Percentiles rank a stretch among this genome's conserved stretches.
Conservation (phyloP, 2,329 filamentous ascomycete species). For the Nakataea oryzae region DNA sequence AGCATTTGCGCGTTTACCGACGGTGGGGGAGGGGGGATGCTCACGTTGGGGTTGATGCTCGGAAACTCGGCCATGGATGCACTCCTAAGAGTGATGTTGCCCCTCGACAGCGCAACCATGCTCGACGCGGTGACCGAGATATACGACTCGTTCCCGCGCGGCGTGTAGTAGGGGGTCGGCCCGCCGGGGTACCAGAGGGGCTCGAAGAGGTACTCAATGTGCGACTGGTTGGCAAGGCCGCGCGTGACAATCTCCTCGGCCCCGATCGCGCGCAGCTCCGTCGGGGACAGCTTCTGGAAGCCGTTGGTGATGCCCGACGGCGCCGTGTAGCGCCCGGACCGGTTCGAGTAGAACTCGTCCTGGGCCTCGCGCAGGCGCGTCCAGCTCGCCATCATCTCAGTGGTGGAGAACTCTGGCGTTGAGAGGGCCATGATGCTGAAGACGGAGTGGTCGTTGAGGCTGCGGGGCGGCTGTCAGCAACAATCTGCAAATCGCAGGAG, state of each 20-base stretch:
- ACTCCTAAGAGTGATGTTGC: slow-evolving; percentile 10
- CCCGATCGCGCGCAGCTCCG: slow-evolving; percentile 1
- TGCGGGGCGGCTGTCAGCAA: slow-evolving; percentile 1
- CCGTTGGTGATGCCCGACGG: slow-evolving; percentile 4
- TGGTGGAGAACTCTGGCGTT: slow-evolving; percentile 13
- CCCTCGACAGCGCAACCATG: slow-evolving; percentile 14
- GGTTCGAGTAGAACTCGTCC: slow-evolving; percentile 9
- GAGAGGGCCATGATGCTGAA: slow-evolving; percentile 17
- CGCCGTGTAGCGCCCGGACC: slow-evolving; percentile 1
- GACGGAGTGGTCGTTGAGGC: slow-evolving; percentile 16
- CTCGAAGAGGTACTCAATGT: slow-evolving; percentile 17
- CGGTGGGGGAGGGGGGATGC: background rate
- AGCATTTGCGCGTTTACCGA: background rate
- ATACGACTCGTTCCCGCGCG: slow-evolving; percentile 13
- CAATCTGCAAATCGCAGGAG: background rate
- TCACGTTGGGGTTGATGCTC: slow-evolving; percentile 13
- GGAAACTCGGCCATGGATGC: slow-evolving; percentile 13
- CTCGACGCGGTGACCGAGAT: slow-evolving; percentile 13
- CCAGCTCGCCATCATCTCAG: slow-evolving; percentile 11
- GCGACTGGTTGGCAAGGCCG: slow-evolving; percentile 14
- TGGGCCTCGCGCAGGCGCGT: slow-evolving; percentile 10
- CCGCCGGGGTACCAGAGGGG: slow-evolving; percentile 16
- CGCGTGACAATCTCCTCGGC: slow-evolving; percentile 10
- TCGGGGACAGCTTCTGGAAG: slow-evolving; percentile 3
- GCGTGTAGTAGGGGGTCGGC: slow-evolving; percentile 16